Evolutionary conservation across 306 rosid genomes (phyloP).

Genomic region (Acacia crassicarpa): DNA sequence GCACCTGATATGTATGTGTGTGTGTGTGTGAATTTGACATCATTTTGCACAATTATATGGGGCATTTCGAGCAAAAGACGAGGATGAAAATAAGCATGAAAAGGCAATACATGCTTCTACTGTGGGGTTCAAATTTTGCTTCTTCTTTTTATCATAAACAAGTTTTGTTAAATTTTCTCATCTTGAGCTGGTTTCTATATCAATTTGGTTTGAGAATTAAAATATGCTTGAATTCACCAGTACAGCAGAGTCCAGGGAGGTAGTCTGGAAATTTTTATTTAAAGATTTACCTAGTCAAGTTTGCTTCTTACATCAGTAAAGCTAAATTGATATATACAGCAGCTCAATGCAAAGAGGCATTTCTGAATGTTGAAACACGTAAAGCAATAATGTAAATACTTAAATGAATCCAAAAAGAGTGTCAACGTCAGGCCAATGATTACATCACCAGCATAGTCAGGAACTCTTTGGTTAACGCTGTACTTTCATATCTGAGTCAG

Average conservation of each 20-base stretch:
- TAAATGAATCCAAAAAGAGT: constrained; percentile 94
- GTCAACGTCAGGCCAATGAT: constrained; percentile 70
- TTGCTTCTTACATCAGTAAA: too few relatives aligned
- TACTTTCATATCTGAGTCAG: too few relatives aligned
- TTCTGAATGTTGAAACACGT: background rate
- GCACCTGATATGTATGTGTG: constrained; percentile 73
- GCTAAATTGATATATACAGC: too few relatives aligned
- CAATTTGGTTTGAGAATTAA: background rate
- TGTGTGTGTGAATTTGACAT: background rate
- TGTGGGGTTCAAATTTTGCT: background rate
- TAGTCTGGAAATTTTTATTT: background rate
- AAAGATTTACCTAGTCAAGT: too few relatives aligned
- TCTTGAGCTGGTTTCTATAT: background rate
- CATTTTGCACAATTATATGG: background rate
- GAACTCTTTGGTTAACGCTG: too few relatives aligned
- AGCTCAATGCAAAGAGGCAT: background rate
- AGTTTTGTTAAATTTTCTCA: background rate
- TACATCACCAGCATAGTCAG: too few relatives aligned
- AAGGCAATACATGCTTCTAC: background rate
- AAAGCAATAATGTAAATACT: constrained; percentile 63
- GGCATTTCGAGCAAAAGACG: background rate
- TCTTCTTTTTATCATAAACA: background rate
- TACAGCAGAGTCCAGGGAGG: background rate
- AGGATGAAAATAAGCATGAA: background rate
- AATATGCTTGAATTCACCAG: background rate